A percentile compares a stretch with the other conserved stretches of the same genome.
phyloP scores from a whole-genome alignment of 345 rosid genomes.

The Lumnitzera racemosa region DNA sequence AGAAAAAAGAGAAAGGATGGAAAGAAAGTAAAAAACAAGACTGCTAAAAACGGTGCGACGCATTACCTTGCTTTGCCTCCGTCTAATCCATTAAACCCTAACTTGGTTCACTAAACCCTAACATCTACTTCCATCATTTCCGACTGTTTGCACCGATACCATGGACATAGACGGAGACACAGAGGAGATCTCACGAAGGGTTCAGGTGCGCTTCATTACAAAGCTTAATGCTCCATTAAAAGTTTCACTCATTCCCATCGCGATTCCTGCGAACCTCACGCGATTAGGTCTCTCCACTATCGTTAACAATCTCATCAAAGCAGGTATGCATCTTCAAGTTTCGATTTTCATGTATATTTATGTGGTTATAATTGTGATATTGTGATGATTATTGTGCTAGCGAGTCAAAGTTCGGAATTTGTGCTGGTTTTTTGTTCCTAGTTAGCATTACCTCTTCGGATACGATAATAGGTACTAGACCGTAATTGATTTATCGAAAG shows the following conservation, averaged over 20 bases:
- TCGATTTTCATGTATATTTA: background rate
- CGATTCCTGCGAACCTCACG: conserved; percentile 76
- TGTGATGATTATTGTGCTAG: background rate
- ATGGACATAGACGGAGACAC: conserved; percentile 22
- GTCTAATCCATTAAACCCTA: no score
- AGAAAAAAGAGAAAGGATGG: no score
- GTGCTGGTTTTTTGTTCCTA: no score
- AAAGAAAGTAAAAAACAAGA: no score
- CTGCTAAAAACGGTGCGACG: no score
- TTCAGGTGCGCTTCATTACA: conserved; percentile 84
- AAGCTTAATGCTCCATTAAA: conserved; percentile 55
- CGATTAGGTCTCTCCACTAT: conserved; percentile 82
- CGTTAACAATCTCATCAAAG: conserved; percentile 53
- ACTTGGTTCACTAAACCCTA: no score
- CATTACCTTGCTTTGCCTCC: no score
- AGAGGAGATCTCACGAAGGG: conserved; percentile 30
- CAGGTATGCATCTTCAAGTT: conserved; percentile 22
- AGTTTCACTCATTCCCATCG: conserved; percentile 49
- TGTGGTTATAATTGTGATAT: background rate
- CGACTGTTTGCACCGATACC: background rate
- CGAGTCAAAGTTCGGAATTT: no score
- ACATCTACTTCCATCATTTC: background rate
- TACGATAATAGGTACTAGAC: no score
- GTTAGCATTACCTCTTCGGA: no score
- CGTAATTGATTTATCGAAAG: no score